Evolutionary conservation across 1,284 basidiomycete species (phyloP).

Genomic region (Cutaneotrichosporon sp.): DNA sequence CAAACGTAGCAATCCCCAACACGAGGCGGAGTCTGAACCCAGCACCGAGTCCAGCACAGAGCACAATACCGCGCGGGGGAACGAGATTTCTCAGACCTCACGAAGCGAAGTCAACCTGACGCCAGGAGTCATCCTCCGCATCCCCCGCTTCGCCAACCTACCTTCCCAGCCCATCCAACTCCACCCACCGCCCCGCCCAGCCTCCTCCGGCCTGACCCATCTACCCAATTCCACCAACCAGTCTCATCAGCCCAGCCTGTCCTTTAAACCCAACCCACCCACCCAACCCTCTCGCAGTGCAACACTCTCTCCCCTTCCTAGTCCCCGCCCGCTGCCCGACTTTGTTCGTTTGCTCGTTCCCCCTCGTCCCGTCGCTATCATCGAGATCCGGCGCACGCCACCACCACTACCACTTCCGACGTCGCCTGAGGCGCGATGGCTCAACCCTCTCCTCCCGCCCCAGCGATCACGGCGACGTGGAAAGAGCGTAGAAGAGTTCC

Average conservation of each 20-base stretch:
- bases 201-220: no score
- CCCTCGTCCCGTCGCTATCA: not conserved
- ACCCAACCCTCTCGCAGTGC: not conserved
- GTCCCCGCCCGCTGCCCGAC: not conserved
- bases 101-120: no score
- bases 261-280: not conserved
- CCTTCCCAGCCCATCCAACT: not conserved
- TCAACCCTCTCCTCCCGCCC: not conserved
- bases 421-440: not conserved
- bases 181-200: not conserved
- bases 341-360: not conserved
- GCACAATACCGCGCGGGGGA: no score
- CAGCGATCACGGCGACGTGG: not conserved
- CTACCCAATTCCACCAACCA: not conserved
- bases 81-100: no score
- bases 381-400: not conserved
- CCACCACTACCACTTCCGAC: not conserved
- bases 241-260: not conserved
- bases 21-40: no score
- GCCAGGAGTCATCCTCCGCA: not conserved
- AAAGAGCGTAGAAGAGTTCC: not conserved
- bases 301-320: no score
- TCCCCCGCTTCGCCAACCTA: not conserved
- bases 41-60: no score
- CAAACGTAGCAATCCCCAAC: not conserved